These are phyloP conservation scores for Vigna angularis DNA, from an alignment of 306 rosid genomes.

Conservation along the genomic window DNA sequence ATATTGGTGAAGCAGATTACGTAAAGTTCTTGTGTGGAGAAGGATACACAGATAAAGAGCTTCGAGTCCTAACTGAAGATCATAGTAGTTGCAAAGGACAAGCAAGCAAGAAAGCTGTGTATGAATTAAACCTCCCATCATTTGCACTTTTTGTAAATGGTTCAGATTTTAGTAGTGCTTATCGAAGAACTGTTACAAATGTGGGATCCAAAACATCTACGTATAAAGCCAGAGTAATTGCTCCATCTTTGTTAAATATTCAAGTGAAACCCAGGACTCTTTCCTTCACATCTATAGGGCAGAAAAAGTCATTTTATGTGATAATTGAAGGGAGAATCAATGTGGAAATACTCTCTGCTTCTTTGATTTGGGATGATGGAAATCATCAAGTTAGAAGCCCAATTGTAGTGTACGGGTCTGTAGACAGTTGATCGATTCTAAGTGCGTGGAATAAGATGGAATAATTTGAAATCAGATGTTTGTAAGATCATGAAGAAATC, in stretches of 20 bases:
- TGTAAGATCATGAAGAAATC: background rate
- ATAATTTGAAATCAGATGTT: background rate
- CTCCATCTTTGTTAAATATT: slow-evolving; percentile 31
- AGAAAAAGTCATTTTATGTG: slow-evolving; percentile 39
- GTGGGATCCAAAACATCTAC: slow-evolving; percentile 23
- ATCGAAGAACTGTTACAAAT: slow-evolving; percentile 37
- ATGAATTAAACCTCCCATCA: slow-evolving; percentile 63
- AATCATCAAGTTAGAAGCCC: slow-evolving; percentile 51
- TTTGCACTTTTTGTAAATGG: slow-evolving; percentile 29
- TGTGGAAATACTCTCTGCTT: slow-evolving; percentile 19
- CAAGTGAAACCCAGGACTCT: slow-evolving; percentile 47
- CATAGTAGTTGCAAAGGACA: background rate
- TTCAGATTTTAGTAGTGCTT: background rate
- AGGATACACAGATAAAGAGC: slow-evolving; percentile 30
- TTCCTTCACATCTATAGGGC: slow-evolving; percentile 43
- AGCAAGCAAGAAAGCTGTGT: background rate
- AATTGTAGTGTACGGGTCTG: slow-evolving; percentile 16
- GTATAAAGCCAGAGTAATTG: slow-evolving; percentile 28
- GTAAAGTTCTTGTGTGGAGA: slow-evolving; percentile 53
- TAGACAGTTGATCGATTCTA: background rate
- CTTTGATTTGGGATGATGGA: slow-evolving; percentile 53
- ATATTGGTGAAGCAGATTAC: slow-evolving; percentile 45
- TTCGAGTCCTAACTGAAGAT: slow-evolving; percentile 9
- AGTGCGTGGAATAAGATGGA: background rate
- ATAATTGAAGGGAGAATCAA: slow-evolving; percentile 28